phyloP scores from a whole-genome alignment of 352 stramenopile species.

The Nothophytophthora sp. region DNA sequence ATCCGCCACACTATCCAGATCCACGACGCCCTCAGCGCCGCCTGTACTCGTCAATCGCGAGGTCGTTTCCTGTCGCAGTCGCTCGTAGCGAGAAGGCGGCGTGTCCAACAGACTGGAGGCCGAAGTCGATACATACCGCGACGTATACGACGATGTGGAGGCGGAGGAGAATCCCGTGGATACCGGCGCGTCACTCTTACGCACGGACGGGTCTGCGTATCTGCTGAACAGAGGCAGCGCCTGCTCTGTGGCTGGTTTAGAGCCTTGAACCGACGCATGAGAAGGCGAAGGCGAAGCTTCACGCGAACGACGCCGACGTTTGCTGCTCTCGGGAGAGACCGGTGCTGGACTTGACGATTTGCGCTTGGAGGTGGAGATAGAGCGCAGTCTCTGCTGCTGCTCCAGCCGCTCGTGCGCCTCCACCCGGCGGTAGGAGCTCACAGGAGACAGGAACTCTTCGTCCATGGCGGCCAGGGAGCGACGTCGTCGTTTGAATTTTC shows the following conservation, averaged over 20 bases:
- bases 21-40: slow-evolving; percentile 39
- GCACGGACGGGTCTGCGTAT: slow-evolving; percentile 12
- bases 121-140: slow-evolving; percentile 1
- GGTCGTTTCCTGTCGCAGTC: not conserved
- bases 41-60: slow-evolving; percentile 1
- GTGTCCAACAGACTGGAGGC: slow-evolving; percentile 10
- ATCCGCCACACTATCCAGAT: slow-evolving; percentile 38
- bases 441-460: slow-evolving; percentile 8
- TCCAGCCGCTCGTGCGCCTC: not conserved
- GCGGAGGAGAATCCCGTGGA: not conserved
- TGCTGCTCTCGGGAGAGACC: not conserved
- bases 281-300: not conserved
- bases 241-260: not conserved
- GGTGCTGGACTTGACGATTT: not conserved
- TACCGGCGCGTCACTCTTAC: not conserved
- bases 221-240: slow-evolving; percentile 24
- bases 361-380: slow-evolving; percentile 1
- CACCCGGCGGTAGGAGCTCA: slow-evolving; percentile 1
- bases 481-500: too few relatives aligned
- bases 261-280: not conserved
- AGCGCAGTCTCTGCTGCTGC: slow-evolving; percentile 4
- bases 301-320: slow-evolving; percentile 13
- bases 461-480: not conserved
- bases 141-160: slow-evolving; percentile 4
- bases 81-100: slow-evolving; percentile 2